Evolutionary conservation across 106 monocot species (phyloP).

Genomic region (Dactylorhiza incarnata): DNA sequence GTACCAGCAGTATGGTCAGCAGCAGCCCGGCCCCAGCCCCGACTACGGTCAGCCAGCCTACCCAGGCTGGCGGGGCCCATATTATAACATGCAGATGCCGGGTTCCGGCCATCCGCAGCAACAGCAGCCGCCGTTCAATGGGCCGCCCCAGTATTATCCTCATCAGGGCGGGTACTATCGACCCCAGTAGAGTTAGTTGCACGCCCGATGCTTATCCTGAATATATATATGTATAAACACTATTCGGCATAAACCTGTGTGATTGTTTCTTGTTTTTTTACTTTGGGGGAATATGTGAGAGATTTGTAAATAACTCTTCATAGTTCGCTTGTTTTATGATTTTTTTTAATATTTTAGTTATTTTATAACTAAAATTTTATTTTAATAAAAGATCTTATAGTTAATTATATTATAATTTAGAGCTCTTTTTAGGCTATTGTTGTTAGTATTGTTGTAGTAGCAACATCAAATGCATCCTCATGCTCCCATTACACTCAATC

Average conservation of each 20-base stretch:
- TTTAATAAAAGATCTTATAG: too few species aligned
- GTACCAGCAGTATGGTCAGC: conserved; percentile 43
- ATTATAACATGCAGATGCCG: conserved; percentile 40
- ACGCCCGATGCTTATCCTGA: neutral
- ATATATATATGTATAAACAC: neutral
- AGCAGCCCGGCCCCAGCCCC: conserved; percentile 18
- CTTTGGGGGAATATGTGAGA: neutral
- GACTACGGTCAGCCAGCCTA: conserved; percentile 75
- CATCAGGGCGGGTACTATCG: conserved; percentile 64
- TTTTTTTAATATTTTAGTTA: neutral
- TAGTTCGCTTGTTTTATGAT: neutral
- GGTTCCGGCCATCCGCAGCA: conserved; percentile 17
- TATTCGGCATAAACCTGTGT: neutral
- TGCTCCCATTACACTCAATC: too few species aligned
- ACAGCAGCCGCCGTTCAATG: conserved; percentile 45
- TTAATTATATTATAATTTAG: too few species aligned
- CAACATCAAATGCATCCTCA: too few species aligned
- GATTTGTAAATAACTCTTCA: conserved; percentile 1
- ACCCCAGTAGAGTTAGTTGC: conserved; percentile 26
- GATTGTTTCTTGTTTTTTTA: neutral
- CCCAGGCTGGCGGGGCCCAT: conserved; percentile 72
- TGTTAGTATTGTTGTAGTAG: too few species aligned
- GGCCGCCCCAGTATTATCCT: conserved; percentile 40
- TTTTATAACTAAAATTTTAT: neutral
- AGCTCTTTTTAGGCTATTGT: too few species aligned